phyloP scores from a whole-genome alignment of 1,284 basidiomycete genomes.

The Papiliotrema terrestris region DNA sequence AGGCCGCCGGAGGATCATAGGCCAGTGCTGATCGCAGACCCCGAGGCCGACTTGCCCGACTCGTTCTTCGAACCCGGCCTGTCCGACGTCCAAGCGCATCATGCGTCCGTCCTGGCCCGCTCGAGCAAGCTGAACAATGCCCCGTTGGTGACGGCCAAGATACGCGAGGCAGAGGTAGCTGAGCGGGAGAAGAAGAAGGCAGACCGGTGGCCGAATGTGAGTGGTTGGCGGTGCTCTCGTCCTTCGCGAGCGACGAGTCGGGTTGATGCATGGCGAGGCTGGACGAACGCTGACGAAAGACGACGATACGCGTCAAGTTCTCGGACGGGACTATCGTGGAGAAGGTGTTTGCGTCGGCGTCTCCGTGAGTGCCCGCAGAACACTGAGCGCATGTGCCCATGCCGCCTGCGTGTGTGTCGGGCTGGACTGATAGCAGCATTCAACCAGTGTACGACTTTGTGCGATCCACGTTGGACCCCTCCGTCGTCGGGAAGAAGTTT shows the following conservation, averaged over 20 bases:
- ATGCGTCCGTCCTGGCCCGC: slow-evolving; percentile 30
- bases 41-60: no score
- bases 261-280: no score
- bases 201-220: slow-evolving; percentile 45
- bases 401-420: no score
- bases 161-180: slow-evolving; percentile 37
- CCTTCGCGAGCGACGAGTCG: background rate
- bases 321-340: slow-evolving; percentile 47
- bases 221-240: slow-evolving; percentile 4
- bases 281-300: slow-evolving; percentile 22
- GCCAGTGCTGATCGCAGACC: no score
- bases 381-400: no score
- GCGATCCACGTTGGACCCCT: slow-evolving; percentile 28
- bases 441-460: slow-evolving; percentile 49
- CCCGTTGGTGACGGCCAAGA: slow-evolving; percentile 38
- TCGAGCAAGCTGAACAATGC: slow-evolving; percentile 41
- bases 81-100: slow-evolving; percentile 38
- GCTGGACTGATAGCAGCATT: slow-evolving; percentile 33
- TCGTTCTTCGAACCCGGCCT: slow-evolving; percentile 42
- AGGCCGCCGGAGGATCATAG: no score
- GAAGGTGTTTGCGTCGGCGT: slow-evolving; percentile 39
- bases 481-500: slow-evolving; percentile 31
- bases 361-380: slow-evolving; percentile 31
- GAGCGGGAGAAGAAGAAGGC: slow-evolving; percentile 34
- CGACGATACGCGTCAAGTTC: slow-evolving; percentile 46